Evolutionary conservation across 2,329 filamentous ascomycete species (phyloP), one percentile per base, ranked within the genome.

Genomic region (Aspergillus vadensis): DNA sequence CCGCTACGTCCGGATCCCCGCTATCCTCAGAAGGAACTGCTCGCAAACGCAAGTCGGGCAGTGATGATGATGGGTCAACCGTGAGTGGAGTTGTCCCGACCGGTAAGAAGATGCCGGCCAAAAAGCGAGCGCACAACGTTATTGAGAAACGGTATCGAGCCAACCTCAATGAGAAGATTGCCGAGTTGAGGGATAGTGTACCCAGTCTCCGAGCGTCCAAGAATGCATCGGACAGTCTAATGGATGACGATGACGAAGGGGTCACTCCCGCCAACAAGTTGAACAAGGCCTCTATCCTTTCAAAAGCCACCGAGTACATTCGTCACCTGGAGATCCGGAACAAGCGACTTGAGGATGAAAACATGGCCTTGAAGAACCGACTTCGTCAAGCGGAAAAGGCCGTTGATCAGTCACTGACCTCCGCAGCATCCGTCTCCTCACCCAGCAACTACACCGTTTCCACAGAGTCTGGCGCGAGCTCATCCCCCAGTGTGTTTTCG

Each of bases 81-180:
- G 64, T 70, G 70, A 76, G 77, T 44, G 66, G 63, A 9, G 57
- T 69, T 23, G 60, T 69, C 3, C 70, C 68, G 58, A 65, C 68
- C 2, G 69, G 70, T 41, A 77, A 88, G 12, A 82, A 86, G 83
- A 66, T 85, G 81, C 68, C 87, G 83, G 69, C 81, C 71, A 97
- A 97, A 83, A 97, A 97, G 83, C 96, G 93, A 32, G 92, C 94
- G 2, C 94, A 98, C 78, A 98, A 97, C 77, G 95, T 98, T 84
- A 97, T 98, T 64, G 94, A 98, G 79, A 98, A 97, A 83, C 84
- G 94, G 66, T 98, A 98, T 76, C 88, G 94, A 69, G 97, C 91
- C 57, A 98, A 98, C 72, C 83, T 98, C 59, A 98, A 98, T 72
- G 94, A 97, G 74, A 98, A 98, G 80, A 98, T 98, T 69, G 90